phyloP scores from a whole-genome alignment of 345 rosid species.

The Arabis hirsuta region DNA sequence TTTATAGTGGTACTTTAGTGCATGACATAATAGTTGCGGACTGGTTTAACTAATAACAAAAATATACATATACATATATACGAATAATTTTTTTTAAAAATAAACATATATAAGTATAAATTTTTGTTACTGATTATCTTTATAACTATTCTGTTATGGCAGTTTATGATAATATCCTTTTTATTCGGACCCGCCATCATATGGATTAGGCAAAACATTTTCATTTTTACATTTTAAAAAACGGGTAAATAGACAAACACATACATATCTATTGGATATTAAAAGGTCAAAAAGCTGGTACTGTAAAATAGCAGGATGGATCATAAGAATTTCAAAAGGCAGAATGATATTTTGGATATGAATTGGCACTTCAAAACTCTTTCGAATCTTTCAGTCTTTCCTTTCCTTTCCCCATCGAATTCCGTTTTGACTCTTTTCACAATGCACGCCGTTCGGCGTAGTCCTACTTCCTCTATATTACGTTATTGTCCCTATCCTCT shows the following conservation, averaged over 20 bases:
- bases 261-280: conserved; percentile 3
- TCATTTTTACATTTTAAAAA: background rate
- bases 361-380: conserved; percentile 40
- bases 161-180: too few species aligned
- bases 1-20: too few species aligned
- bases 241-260: background rate
- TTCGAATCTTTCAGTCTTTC: conserved; percentile 38
- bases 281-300: conserved; percentile 38
- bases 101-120: too few species aligned
- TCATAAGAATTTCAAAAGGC: conserved; percentile 42
- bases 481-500: conserved; percentile 17
- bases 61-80: too few species aligned
- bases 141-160: too few species aligned
- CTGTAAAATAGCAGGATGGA: conserved; percentile 30
- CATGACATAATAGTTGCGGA: too few species aligned
- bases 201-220: background rate
- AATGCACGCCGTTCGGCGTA: conserved; percentile 39
- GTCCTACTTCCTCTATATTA: conserved; percentile 16
- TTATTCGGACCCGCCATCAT: too few species aligned
- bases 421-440: conserved; percentile 40
- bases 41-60: too few species aligned
- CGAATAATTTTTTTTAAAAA: too few species aligned
- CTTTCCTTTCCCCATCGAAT: conserved; percentile 28
- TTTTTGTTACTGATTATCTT: too few species aligned
- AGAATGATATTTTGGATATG: conserved; percentile 34